Percentiles rank a stretch among this genome's conserved stretches.
Evolutionary conservation across 495 filamentous ascomycete genomes (phyloP).

Genomic region (Schizothecium vesticola): DNA sequence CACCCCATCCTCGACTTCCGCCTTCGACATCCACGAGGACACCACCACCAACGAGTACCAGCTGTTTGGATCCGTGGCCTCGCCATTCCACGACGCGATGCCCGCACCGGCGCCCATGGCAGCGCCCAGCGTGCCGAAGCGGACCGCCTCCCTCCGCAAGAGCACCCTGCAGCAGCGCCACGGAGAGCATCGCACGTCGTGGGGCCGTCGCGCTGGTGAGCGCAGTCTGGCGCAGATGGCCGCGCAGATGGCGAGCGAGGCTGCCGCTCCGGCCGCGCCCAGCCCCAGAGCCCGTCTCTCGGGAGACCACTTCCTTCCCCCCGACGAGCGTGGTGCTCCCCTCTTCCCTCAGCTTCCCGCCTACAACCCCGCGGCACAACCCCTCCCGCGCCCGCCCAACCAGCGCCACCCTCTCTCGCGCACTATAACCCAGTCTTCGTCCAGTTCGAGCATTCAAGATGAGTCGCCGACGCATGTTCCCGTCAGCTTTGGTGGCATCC

Average conservation of each 20-base stretch:
- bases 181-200: conserved; percentile 54
- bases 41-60: conserved; percentile 37
- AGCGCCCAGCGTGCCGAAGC: conserved; percentile 35
- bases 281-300: conserved; percentile 64
- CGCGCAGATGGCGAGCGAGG: conserved; percentile 39
- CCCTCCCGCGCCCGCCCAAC: conserved; percentile 34
- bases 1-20: conserved; percentile 14
- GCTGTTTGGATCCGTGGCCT: conserved; percentile 27
- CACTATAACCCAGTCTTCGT: conserved; percentile 77
- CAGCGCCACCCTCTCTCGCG: conserved; percentile 83
- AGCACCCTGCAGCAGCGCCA: conserved; percentile 84
- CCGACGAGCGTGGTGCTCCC: conserved; percentile 55
- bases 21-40: conserved; percentile 45
- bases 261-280: conserved; percentile 41
- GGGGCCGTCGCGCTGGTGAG: conserved; percentile 44
- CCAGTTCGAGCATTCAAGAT: conserved; percentile 66
- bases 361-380: conserved; percentile 53
- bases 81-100: conserved; percentile 28
- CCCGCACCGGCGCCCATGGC: conserved; percentile 26
- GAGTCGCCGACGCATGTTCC: conserved; percentile 69
- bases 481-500: conserved; percentile 47
- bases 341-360: conserved; percentile 52
- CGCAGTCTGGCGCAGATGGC: conserved; percentile 27
- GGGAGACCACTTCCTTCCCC: conserved; percentile 64
- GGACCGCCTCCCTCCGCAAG: conserved; percentile 69